Percentiles rank a stretch among this genome's conserved stretches.
Evolutionary conservation across 805 yeast species (phyloP).

Genomic region (Ogataea kodamae): DNA sequence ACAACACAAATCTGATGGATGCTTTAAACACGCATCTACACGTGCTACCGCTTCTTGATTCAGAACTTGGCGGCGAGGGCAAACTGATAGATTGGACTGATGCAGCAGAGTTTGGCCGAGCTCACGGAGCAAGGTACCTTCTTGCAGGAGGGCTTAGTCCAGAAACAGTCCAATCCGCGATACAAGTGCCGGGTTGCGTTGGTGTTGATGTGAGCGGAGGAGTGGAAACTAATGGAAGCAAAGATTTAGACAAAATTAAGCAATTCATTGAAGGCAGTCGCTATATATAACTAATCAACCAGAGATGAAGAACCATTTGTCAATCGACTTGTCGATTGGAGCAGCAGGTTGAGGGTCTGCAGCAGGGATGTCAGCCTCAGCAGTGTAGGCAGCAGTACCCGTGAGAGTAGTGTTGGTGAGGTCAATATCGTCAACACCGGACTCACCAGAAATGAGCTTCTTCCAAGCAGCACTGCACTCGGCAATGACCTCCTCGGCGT

Average conservation of each 20-base stretch:
- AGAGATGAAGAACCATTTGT: constrained; percentile 98
- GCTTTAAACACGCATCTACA: constrained; percentile 36
- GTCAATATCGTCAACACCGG: constrained; percentile 60
- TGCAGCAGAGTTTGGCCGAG: constrained; percentile 37
- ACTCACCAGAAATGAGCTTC: constrained; percentile 61
- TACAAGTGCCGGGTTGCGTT: constrained; percentile 50
- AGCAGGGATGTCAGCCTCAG: constrained; percentile 56
- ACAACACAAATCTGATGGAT: constrained; percentile 37
- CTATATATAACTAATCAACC: constrained; percentile 37
- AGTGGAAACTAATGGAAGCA: constrained; percentile 75
- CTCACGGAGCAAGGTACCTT: constrained; percentile 41
- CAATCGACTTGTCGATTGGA: constrained; percentile 93
- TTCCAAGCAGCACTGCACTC: constrained; percentile 88
- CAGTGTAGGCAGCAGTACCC: constrained; percentile 51
- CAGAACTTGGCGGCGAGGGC: constrained; percentile 93
- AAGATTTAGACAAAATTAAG: constrained; percentile 62
- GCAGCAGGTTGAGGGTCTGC: constrained; percentile 77
- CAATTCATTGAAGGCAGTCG: constrained; percentile 54
- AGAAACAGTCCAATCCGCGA: constrained; percentile 60
- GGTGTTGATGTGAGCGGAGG: constrained; percentile 98
- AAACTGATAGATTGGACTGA: constrained; percentile 69
- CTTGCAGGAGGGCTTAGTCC: constrained; percentile 91
- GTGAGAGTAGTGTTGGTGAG: constrained; percentile 74
- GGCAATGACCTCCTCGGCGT: constrained; percentile 78
- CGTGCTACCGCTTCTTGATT: constrained; percentile 66